Percentiles rank a stretch among this genome's conserved stretches.
phyloP scores from a whole-genome alignment of 768 basidiomycete species.

The Mycena belliarum region DNA sequence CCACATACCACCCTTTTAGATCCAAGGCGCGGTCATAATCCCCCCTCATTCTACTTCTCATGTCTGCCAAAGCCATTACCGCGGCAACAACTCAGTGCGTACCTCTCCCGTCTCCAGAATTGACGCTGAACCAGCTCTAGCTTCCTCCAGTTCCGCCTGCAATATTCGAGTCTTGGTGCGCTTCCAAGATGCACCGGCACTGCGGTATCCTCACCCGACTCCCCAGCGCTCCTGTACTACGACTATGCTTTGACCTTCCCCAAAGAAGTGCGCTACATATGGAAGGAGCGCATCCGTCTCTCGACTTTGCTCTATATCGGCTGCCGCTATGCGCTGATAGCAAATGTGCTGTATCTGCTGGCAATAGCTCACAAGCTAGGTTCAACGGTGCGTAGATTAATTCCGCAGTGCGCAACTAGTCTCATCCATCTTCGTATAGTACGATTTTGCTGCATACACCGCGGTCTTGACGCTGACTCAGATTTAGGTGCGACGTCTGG shows the following conservation, averaged over 20 bases:
- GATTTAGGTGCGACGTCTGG: slow-evolving; percentile 7
- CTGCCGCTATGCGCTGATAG: slow-evolving; percentile 36
- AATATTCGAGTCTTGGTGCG: slow-evolving; percentile 27
- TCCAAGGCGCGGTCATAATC: no score
- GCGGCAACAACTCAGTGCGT: slow-evolving; percentile 17
- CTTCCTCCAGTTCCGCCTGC: slow-evolving; percentile 23
- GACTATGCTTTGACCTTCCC: slow-evolving; percentile 35
- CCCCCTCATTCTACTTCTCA: background rate
- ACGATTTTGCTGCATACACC: background rate
- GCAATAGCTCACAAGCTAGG: slow-evolving; percentile 25
- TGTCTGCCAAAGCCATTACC: slow-evolving; percentile 11
- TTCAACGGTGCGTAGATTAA: slow-evolving; percentile 17
- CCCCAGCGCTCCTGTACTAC: slow-evolving; percentile 31
- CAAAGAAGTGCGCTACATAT: slow-evolving; percentile 34
- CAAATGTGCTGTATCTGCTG: slow-evolving; percentile 34
- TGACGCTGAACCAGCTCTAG: background rate
- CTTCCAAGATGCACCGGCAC: background rate
- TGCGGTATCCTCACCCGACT: background rate
- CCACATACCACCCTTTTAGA: background rate
- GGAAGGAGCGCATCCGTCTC: slow-evolving; percentile 27
- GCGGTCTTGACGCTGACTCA: background rate
- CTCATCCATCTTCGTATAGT: background rate
- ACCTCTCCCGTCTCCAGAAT: background rate
- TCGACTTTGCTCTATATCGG: slow-evolving; percentile 34
- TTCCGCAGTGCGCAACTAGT: background rate